Conservation (phyloP, 768 basidiomycete genomes). For the Psilocybe tampanensis region DNA sequence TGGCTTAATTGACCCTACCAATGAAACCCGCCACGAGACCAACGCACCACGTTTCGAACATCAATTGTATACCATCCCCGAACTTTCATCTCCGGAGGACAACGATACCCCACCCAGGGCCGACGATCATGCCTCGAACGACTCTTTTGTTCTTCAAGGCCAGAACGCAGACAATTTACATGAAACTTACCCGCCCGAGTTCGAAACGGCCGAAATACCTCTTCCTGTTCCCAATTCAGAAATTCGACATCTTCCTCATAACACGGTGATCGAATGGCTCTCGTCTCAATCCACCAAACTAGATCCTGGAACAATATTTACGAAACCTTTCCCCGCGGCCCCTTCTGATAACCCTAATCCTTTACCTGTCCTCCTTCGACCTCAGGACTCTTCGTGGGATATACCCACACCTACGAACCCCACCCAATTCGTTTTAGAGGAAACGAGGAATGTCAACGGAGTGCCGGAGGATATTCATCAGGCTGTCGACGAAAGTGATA, state of each 20-base stretch:
- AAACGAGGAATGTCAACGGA: not conserved
- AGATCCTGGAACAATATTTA: constrained; percentile 20
- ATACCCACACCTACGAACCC: constrained; percentile 16
- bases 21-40: constrained; percentile 19
- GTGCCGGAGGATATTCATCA: not conserved
- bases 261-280: constrained; percentile 18
- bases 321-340: constrained; percentile 18
- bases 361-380: constrained; percentile 20
- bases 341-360: constrained; percentile 13
- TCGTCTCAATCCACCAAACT: constrained; percentile 13
- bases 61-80: constrained; percentile 33
- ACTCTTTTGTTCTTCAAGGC: not conserved
- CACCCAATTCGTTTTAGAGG: constrained; percentile 5
- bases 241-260: constrained; percentile 14
- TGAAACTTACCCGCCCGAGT: not conserved
- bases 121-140: constrained; percentile 2
- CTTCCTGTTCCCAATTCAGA: constrained; percentile 24
- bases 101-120: constrained; percentile 12
- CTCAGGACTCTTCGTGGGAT: constrained; percentile 19
- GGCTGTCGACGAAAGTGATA: constrained; percentile 10
- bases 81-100: constrained; percentile 29
- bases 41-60: constrained; percentile 21
- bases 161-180: not conserved
- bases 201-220: constrained; percentile 13
- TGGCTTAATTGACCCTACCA: constrained; percentile 21